phyloP scores from a whole-genome alignment of 2,329 filamentous ascomycete species.

The Hypoxylon rubiginosum region DNA sequence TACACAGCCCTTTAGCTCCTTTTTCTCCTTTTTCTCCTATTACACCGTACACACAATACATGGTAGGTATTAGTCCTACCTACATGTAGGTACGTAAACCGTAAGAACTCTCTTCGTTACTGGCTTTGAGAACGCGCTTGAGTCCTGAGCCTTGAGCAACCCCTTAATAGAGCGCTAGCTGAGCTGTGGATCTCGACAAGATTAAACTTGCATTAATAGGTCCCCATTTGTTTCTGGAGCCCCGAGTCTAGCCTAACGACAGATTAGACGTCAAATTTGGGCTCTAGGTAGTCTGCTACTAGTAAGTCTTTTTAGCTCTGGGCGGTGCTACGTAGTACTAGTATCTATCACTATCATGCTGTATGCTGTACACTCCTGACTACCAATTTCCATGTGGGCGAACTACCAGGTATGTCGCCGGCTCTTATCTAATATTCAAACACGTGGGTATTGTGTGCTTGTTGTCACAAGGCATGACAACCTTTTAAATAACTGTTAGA shows the following conservation, averaged over 20 bases:
- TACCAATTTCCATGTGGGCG: not conserved
- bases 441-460: not conserved
- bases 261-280: slow-evolving; percentile 23
- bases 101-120: slow-evolving; percentile 14
- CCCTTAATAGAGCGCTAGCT: slow-evolving; percentile 40
- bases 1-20: slow-evolving; percentile 10
- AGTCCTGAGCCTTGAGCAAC: slow-evolving; percentile 27
- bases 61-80: slow-evolving; percentile 22
- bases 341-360: slow-evolving; percentile 1
- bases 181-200: slow-evolving; percentile 38
- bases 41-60: no score
- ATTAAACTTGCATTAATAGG: slow-evolving; percentile 28
- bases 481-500: not conserved
- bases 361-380: no score
- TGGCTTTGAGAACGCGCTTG: slow-evolving; percentile 21
- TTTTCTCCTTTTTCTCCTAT: slow-evolving; percentile 25
- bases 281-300: not conserved
- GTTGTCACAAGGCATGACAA: not conserved
- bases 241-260: slow-evolving; percentile 28
- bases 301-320: not conserved
- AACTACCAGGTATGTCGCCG: not conserved
- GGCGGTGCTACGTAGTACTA: slow-evolving; percentile 20
- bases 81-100: no score
- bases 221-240: slow-evolving; percentile 12
- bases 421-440: not conserved